Conservation (phyloP, 2,329 filamentous ascomycete genomes). For the Alternaria gaisen region DNA sequence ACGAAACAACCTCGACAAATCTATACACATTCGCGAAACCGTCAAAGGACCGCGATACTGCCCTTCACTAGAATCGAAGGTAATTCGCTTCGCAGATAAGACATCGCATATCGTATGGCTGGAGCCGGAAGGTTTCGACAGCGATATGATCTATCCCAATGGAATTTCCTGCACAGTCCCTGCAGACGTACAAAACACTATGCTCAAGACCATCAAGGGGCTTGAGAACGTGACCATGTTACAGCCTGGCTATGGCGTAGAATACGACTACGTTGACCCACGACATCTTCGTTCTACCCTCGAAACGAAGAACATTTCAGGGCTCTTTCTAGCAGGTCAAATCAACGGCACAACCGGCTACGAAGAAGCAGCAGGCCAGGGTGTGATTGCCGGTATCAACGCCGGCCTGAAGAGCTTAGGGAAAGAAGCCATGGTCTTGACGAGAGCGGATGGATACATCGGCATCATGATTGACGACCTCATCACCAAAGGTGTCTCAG, state of each 20-base stretch:
- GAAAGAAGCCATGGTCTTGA: conserved; percentile 72
- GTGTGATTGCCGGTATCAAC: conserved; percentile 91
- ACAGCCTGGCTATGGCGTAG: conserved; percentile 94
- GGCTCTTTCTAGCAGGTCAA: conserved; percentile 91
- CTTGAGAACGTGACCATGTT: conserved; percentile 91
- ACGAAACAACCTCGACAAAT: conserved; percentile 89
- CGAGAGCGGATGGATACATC: conserved; percentile 90
- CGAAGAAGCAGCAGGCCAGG: conserved; percentile 95
- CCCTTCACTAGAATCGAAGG: conserved; percentile 92
- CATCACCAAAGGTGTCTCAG: conserved; percentile 93
- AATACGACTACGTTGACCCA: conserved; percentile 98
- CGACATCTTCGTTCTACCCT: conserved; percentile 86
- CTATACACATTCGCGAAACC: conserved; percentile 93
- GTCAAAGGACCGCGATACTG: conserved; percentile 96
- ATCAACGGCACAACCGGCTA: conserved; percentile 99
- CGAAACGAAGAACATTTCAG: conserved; percentile 90
- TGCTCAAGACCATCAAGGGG: conserved; percentile 87
- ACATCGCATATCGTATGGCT: conserved; percentile 91
- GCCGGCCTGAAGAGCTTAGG: conserved; percentile 81
- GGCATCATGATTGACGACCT: conserved; percentile 99
- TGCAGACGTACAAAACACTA: conserved; percentile 81
- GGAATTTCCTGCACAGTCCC: conserved; percentile 98
- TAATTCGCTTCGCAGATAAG: conserved; percentile 86
- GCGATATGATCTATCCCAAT: conserved; percentile 91
- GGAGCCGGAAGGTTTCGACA: conserved; percentile 93